Base-by-base conservation (phyloP, 768 basidiomycete species). In the Asterophora lycoperdoides region DNA sequence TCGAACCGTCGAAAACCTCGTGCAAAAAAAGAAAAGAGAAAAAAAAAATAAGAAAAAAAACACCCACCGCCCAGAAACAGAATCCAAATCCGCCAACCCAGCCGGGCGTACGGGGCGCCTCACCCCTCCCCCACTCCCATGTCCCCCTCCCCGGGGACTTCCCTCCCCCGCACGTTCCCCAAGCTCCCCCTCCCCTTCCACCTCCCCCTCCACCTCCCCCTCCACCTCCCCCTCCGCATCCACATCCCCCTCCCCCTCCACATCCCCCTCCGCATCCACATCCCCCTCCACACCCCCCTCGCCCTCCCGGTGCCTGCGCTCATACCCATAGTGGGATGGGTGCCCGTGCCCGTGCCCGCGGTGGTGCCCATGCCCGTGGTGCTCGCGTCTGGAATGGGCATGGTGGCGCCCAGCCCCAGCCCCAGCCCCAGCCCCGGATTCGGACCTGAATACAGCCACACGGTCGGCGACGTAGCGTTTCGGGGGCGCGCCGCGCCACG, bases 51-150 rank as follows among this genome's bases (percentile, higher is more conserved):
- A 18, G 19, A 9, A 17, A 8, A 20, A 35, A 14, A 20, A 9
- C 13, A 35, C 43, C 13, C 11, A 44, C 44, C 44, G 44, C 34
- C 44, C 44, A 14, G 14, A 19, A 23, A 45, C 33, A n/a, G 34
- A 36, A 36, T 45, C 44, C 8, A 45, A 18, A 65, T 86, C 81
- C 17, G 81, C 81, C 17, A 84, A 65, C 10, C 67, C 68, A 29
- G 68, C 59, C 20, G 72, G 71, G 49, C 56, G 55, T 33, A 63
- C 57, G 6, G 23, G 23, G 6, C 23, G 23, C n/a, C 45, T 61
- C 62, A 29, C 68, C 59, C 13, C 62, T 60, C 65, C 61, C 35
- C 55, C 49, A 14, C 68, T 67, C 3, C 53, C 66, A 10, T 66
- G 67, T 2, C 59, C 68, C 43, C 67, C 36, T 3, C 8, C 20